Evolutionary conservation across 352 stramenopile species (phyloP).

Genomic region (Bremia lactucae): DNA sequence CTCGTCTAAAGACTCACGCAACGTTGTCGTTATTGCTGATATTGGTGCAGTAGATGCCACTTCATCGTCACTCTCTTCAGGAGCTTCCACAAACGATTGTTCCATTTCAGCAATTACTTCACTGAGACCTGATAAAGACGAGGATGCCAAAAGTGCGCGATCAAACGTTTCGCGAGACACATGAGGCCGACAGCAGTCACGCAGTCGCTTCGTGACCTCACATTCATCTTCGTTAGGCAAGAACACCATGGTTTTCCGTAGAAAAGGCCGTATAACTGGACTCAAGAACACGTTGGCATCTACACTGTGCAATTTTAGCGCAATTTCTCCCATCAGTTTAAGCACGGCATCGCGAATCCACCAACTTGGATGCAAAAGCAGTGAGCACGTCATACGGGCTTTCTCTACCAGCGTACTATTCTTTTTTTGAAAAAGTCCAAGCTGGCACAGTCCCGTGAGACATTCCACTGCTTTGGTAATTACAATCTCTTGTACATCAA

Average conservation of each 20-base stretch:
- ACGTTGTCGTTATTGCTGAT: conserved; percentile 13
- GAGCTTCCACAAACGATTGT: conserved; percentile 17
- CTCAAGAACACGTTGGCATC: conserved; percentile 89
- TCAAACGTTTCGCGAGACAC: conserved; percentile 83
- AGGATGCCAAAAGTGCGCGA: conserved; percentile 57
- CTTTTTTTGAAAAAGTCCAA: conserved; percentile 87
- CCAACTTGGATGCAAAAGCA: conserved; percentile 84
- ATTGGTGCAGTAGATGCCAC: conserved; percentile 8
- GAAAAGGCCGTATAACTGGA: conserved; percentile 81
- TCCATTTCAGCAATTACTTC: conserved; percentile 53
- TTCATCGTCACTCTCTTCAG: conserved; percentile 25
- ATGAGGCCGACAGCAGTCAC: conserved; percentile 50
- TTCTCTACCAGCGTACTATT: conserved; percentile 78
- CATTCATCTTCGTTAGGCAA: conserved; percentile 46
- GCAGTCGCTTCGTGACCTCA: conserved; percentile 41
- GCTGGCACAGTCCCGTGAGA: conserved; percentile 82
- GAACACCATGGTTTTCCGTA: conserved; percentile 80
- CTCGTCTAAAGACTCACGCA: conserved; percentile 22
- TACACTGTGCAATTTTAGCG: conserved; percentile 77
- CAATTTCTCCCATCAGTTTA: conserved; percentile 82
- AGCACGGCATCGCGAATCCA: conserved; percentile 80
- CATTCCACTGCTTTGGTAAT: conserved; percentile 89
- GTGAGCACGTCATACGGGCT: conserved; percentile 63
- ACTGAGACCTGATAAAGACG: conserved; percentile 29
- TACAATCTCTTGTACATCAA: conserved; percentile 94